phyloP scores from a whole-genome alignment of 2,329 filamentous ascomycete genomes.

The Chaetomiaceae sp. region DNA sequence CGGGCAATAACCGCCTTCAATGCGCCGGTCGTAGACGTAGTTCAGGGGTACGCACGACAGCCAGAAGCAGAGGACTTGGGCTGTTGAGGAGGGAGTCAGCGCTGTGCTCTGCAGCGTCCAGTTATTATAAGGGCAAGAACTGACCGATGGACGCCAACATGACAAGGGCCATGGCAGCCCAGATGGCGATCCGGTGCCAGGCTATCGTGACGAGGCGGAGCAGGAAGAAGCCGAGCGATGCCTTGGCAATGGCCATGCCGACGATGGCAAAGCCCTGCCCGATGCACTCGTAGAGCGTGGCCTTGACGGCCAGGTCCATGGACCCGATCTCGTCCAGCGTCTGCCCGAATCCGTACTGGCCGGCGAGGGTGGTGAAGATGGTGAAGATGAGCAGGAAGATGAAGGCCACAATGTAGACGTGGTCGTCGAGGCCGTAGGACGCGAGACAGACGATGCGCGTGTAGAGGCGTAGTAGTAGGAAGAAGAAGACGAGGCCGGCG shows the following conservation, averaged over 20 bases:
- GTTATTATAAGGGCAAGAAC: not conserved
- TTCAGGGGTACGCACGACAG: constrained; percentile 15
- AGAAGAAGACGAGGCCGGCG: constrained; percentile 10
- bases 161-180: constrained; percentile 27
- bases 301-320: constrained; percentile 17
- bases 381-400: constrained; percentile 33
- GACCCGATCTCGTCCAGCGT: constrained; percentile 25
- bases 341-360: constrained; percentile 34
- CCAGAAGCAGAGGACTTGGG: constrained; percentile 20
- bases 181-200: constrained; percentile 36
- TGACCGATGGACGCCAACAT: constrained; percentile 18
- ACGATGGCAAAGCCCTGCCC: constrained; percentile 36
- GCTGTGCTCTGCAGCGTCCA: not conserved
- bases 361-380: constrained; percentile 31
- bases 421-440: constrained; percentile 34
- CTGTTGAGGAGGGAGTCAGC: not conserved
- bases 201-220: constrained; percentile 33
- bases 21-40: constrained; percentile 16
- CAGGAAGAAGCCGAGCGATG: constrained; percentile 37
- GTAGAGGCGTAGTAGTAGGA: constrained; percentile 16
- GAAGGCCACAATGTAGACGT: constrained; percentile 30
- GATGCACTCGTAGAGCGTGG: constrained; percentile 31
- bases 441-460: constrained; percentile 26
- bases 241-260: constrained; percentile 38
- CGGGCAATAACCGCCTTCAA: constrained; percentile 11